Percentiles rank a stretch among this genome's conserved stretches.
Evolutionary conservation across 2,329 filamentous ascomycete species (phyloP).

Genomic region (Colletotrichum spaethianum): DNA sequence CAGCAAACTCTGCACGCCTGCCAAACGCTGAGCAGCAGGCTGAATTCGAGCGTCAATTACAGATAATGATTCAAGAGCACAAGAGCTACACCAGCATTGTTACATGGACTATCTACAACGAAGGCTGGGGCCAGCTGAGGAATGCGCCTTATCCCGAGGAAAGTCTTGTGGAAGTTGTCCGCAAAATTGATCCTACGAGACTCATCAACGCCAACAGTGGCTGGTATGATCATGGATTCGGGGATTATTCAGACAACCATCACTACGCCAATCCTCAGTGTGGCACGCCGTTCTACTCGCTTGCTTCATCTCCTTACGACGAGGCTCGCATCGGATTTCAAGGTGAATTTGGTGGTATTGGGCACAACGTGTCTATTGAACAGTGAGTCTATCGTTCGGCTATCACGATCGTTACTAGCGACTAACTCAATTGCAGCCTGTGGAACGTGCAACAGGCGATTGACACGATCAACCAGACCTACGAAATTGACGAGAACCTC

Average conservation of each 20-base stretch:
- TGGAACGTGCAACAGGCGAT: constrained; percentile 76
- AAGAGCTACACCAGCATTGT: constrained; percentile 76
- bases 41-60: constrained; percentile 76
- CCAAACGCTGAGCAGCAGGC: constrained; percentile 66
- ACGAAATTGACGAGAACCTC: constrained; percentile 73
- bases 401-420: accelerated
- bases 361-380: constrained; percentile 73
- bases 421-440: constrained; percentile 57
- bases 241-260: constrained; percentile 79
- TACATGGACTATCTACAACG: constrained; percentile 80
- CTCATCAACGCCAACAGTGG: constrained; percentile 75
- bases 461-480: constrained; percentile 74
- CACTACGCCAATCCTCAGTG: constrained; percentile 81
- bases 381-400: constrained; percentile 59
- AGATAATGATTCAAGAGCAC: constrained; percentile 73
- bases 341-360: constrained; percentile 80
- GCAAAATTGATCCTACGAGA: constrained; percentile 72
- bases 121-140: constrained; percentile 77
- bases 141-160: constrained; percentile 68
- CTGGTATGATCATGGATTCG: constrained; percentile 78
- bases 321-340: constrained; percentile 75
- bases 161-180: constrained; percentile 67
- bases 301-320: constrained; percentile 68
- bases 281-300: constrained; percentile 77
- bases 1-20: constrained; percentile 49